These are phyloP conservation scores for Pleurotus tuber-regium DNA, from an alignment of 768 basidiomycete genomes.

Conservation along the genomic window DNA sequence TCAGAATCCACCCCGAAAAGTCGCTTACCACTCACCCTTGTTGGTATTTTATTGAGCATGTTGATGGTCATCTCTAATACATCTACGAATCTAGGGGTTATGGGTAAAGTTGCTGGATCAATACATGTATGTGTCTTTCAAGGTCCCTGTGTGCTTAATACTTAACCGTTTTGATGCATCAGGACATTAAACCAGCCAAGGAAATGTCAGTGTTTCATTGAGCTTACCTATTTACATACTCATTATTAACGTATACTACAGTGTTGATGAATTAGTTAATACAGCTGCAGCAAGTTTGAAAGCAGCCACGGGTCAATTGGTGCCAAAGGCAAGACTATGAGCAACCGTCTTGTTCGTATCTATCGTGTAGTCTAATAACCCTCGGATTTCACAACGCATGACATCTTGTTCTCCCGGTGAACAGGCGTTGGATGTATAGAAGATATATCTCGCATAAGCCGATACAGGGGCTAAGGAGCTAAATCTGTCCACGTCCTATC, in stretches of 20 bases:
- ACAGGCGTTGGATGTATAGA: no score
- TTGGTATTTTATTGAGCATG: conserved; percentile 29
- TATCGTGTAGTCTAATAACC: no score
- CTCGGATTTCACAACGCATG: no score
- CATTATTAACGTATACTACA: conserved; percentile 8
- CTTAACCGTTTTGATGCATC: conserved; percentile 9
- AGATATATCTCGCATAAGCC: no score
- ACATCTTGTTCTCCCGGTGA: no score
- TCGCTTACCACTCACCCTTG: conserved; percentile 57
- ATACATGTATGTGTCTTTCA: conserved; percentile 38
- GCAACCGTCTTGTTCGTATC: no score
- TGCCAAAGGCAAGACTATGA: conserved; percentile 51
- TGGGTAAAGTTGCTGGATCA: conserved; percentile 74
- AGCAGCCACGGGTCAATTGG: conserved; percentile 38
- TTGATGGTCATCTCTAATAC: neutral
- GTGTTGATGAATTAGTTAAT: conserved; percentile 78
- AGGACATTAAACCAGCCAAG: conserved; percentile 83
- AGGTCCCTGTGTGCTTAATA: neutral
- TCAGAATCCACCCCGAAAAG: conserved; percentile 65
- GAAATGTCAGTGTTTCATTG: conserved; percentile 57
- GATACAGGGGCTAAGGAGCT: no score
- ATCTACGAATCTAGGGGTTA: conserved; percentile 43
- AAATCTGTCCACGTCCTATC: no score
- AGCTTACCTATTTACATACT: neutral
- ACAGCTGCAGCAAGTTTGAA: conserved; percentile 63